Percentiles rank a stretch among this genome's conserved stretches.
Conservation (phyloP, 441 rosid genomes). For the Bocquillonia castaneifolia region DNA sequence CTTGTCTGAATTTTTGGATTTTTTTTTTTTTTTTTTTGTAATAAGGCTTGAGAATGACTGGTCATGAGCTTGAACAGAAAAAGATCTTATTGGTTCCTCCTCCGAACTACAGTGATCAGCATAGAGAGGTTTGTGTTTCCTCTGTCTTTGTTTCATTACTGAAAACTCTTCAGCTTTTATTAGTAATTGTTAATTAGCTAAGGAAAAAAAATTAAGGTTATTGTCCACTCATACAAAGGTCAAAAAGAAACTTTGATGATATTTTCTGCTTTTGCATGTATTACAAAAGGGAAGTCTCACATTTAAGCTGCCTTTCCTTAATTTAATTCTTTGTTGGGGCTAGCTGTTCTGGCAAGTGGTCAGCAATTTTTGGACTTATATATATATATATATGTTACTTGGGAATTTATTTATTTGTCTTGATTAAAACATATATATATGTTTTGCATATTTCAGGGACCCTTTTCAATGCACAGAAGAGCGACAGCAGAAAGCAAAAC, state of each 20-base stretch:
- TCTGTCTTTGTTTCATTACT: slow-evolving; percentile 12
- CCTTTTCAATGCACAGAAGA: slow-evolving; percentile 22
- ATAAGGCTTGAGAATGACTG: slow-evolving; percentile 33
- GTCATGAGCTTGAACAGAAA: slow-evolving; percentile 36
- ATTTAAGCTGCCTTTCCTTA: slow-evolving; percentile 22
- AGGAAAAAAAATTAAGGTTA: neutral
- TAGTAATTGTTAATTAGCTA: neutral
- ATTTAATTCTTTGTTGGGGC: slow-evolving; percentile 25
- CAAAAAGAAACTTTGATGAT: slow-evolving; percentile 21
- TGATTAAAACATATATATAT: neutral
- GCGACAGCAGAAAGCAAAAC: slow-evolving; percentile 24
- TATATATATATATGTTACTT: too few relatives aligned
- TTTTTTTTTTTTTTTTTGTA: neutral
- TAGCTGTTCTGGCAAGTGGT: slow-evolving; percentile 12
- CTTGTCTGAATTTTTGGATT: slow-evolving; percentile 10
- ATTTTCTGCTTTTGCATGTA: slow-evolving; percentile 12
- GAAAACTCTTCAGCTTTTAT: neutral
- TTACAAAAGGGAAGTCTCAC: slow-evolving; percentile 23
- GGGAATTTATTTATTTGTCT: neutral
- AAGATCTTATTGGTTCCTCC: slow-evolving; percentile 35
- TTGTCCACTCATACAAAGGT: slow-evolving; percentile 11
- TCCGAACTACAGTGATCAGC: slow-evolving; percentile 26
- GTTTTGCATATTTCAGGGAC: slow-evolving; percentile 24
- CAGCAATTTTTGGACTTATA: slow-evolving; percentile 9
- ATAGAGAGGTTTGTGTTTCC: slow-evolving; percentile 31